Conservation (phyloP, 73 alveolate genomes). For the Paramecium biaurelia region DNA sequence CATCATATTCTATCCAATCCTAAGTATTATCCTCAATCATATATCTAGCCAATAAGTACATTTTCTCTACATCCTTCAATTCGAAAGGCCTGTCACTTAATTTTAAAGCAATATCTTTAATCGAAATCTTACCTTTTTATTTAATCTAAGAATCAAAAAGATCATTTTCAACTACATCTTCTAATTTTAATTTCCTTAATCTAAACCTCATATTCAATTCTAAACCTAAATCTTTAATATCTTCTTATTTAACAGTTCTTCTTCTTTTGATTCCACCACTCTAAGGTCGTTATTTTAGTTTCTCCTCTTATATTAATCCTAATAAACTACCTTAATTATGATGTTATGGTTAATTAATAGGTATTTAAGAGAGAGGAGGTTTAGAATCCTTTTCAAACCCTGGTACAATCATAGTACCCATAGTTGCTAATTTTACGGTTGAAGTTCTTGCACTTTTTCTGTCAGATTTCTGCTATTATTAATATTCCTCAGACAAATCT, state of each 20-base stretch:
- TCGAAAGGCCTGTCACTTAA: conserved; percentile 47
- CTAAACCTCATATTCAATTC: conserved; percentile 56
- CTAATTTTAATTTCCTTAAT: conserved; percentile 38
- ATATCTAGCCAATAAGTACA: conserved; percentile 28
- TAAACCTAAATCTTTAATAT: conserved; percentile 37
- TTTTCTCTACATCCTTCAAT: conserved; percentile 45
- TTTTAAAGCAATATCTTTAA: conserved; percentile 39
- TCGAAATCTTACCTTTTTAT: not conserved
- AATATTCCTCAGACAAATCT: not conserved
- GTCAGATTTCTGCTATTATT: not conserved
- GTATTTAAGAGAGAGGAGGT: not conserved
- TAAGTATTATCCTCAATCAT: conserved; percentile 32
- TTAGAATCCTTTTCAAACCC: not conserved
- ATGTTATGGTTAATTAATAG: not conserved
- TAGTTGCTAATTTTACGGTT: not conserved
- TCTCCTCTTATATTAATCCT: not conserved
- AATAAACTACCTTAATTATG: not conserved
- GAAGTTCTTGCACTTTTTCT: conserved; percentile 30
- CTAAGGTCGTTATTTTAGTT: not conserved
- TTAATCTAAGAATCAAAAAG: not conserved
- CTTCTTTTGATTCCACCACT: conserved; percentile 35
- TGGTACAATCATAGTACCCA: not conserved
- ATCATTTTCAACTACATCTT: conserved; percentile 29
- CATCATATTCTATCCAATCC: conserved; percentile 41
- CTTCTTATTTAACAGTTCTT: conserved; percentile 47